Conservation (phyloP, 257 asterid species). For the Lavandula angustifolia region DNA sequence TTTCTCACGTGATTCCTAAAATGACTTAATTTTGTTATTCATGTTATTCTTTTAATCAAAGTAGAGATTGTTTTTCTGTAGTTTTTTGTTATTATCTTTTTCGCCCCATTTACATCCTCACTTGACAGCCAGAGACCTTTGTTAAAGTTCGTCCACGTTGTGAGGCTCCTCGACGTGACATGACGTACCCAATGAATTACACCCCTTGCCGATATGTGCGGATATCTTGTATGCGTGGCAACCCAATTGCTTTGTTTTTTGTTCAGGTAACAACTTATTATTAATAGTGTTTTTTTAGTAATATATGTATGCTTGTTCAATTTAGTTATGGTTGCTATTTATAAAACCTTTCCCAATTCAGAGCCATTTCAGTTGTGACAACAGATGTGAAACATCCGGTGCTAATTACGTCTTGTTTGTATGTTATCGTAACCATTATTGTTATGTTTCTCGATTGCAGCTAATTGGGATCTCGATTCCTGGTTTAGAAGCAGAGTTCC, state of each 20-base stretch:
- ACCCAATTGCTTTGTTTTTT: constrained; percentile 90
- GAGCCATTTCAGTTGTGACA: constrained; percentile 15
- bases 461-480: constrained; percentile 79
- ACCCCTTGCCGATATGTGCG: constrained; percentile 93
- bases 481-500: constrained; percentile 94
- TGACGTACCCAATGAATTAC: constrained; percentile 82
- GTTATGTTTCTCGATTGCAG: constrained; percentile 53
- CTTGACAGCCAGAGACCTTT: constrained; percentile 90
- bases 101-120: constrained; percentile 29
- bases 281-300: constrained; percentile 12
- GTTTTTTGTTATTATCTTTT: constrained; percentile 29
- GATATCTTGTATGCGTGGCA: constrained; percentile 96
- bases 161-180: constrained; percentile 98
- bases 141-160: constrained; percentile 91
- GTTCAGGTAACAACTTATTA: constrained; percentile 65
- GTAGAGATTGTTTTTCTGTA: constrained; percentile 14
- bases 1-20: constrained; percentile 20
- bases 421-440: constrained; percentile 13
- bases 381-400: constrained; percentile 20
- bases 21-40: neutral
- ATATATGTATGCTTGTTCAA: constrained; percentile 17
- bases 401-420: constrained; percentile 23
- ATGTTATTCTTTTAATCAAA: neutral
- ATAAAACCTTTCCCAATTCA: constrained; percentile 13
- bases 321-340: constrained; percentile 16